Evolutionary conservation across 129 eudicot species (phyloP), one percentile per base, ranked within the genome.

Genomic region (Tanacetum coccineum): DNA sequence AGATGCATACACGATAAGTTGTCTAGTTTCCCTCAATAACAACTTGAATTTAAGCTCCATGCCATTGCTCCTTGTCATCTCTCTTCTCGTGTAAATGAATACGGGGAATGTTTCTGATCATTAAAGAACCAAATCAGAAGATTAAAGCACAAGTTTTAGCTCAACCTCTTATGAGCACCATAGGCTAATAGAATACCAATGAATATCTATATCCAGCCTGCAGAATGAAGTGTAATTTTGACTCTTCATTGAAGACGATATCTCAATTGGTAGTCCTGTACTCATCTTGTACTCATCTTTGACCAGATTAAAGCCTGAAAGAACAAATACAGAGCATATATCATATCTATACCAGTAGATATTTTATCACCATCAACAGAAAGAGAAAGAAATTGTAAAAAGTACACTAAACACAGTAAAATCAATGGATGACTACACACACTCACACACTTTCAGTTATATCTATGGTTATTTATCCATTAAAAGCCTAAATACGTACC

Each of bases 251-350:
- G 99, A 87, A 64, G 99, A 89, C 26, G 91, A 72, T 67, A 94
- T 94, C 83, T 94, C 99, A 69, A 94, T 94, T 42, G 99, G 97
- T 77, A 94, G 84, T 75, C 99, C 99, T n/a, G 99, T 94, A 83
- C 99, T 94, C n/a, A n/a, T n/a, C n/a, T n/a, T n/a, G n/a, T n/a
- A n/a, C n/a, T n/a, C 99, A 94, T 94, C 84, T 94, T 94, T 71
- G 99, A 94, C 99, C 99, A 94, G 71, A 94, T 94, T 64, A 94
- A 81, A 10, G 99, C 99, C 99, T 94, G 87, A 62, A 78, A 42
- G 30, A 64, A 65, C 61, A 32, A 50, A 67, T 9, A 81, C 7
- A 55, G 12, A 50, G n/a, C 56, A 53, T 45, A 11, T 61, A 60
- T 47, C 11, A 66, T 32, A 39, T 44, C 8, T 40, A 73, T 64